Evolutionary conservation across 257 asterid species (phyloP).

Genomic region (Euphrasia confusa): DNA sequence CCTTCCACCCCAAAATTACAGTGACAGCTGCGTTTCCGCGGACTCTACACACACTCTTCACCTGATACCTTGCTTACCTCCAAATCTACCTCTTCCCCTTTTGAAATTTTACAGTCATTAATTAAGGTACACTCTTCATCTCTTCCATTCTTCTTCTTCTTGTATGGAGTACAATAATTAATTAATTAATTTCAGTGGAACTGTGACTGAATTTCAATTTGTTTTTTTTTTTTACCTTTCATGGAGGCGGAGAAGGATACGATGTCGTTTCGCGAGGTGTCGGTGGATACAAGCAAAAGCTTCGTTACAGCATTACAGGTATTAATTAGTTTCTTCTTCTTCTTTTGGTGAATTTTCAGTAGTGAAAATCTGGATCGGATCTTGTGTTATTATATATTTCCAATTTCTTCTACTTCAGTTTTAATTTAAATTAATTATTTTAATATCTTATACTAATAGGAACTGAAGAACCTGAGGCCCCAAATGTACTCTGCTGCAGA

Average conservation of each 20-base stretch:
- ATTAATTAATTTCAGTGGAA: background rate
- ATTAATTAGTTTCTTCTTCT: background rate
- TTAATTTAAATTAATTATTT: too few species aligned
- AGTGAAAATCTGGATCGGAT: conserved; percentile 25
- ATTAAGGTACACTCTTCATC: background rate
- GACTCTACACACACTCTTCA: conserved; percentile 28
- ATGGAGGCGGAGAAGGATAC: conserved; percentile 50
- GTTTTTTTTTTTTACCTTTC: background rate
- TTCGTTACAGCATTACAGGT: conserved; percentile 92
- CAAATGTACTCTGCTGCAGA: conserved; percentile 96
- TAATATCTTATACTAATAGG: conserved; percentile 35
- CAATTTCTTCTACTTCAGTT: background rate
- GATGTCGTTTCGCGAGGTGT: conserved; percentile 62
- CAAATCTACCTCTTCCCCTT: conserved; percentile 31
- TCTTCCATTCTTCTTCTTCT: background rate
- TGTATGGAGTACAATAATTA: too few species aligned
- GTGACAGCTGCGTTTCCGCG: conserved; percentile 31
- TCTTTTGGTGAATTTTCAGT: background rate
- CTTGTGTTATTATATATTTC: conserved; percentile 17
- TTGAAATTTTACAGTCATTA: background rate
- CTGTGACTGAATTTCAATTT: conserved; percentile 16
- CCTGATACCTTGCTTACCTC: conserved; percentile 34
- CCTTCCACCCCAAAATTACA: conserved; percentile 22
- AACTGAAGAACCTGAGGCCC: conserved; percentile 87
- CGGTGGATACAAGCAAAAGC: conserved; percentile 75